Conservation (phyloP, 106 monocot species). For the Triglochin maritima region DNA sequence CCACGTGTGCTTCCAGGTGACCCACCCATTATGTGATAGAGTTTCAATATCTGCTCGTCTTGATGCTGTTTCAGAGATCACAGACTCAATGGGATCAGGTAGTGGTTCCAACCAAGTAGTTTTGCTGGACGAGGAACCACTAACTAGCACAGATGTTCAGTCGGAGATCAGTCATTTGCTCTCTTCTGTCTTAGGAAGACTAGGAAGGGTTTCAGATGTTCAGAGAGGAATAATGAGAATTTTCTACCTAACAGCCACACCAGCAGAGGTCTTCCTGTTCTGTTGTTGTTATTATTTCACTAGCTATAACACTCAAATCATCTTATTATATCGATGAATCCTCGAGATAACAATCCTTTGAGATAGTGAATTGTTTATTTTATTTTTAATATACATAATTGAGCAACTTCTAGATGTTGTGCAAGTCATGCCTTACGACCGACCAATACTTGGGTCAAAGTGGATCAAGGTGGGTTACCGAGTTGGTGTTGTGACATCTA, state of each 20-base stretch:
- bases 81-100: constrained; percentile 58
- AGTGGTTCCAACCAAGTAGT: constrained; percentile 16
- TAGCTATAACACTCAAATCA: not conserved
- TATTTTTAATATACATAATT: too few species aligned
- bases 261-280: constrained; percentile 46
- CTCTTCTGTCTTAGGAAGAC: constrained; percentile 49
- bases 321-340: too few species aligned
- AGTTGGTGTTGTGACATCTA: too few species aligned
- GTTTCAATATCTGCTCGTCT: constrained; percentile 71
- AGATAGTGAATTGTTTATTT: too few species aligned
- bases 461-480: too few species aligned
- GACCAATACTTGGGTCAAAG: too few species aligned
- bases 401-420: too few species aligned
- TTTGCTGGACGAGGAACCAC: constrained; percentile 18
- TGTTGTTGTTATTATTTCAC: not conserved
- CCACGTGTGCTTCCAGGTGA: constrained; percentile 43
- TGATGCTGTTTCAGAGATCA: constrained; percentile 90
- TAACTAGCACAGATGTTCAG: constrained; percentile 3
- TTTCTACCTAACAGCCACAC: constrained; percentile 64
- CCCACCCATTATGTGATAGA: constrained; percentile 77
- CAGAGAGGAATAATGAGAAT: constrained; percentile 93
- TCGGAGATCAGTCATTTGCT: constrained; percentile 35
- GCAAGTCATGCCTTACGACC: too few species aligned
- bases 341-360: too few species aligned
- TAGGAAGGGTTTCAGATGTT: constrained; percentile 62